Base-by-base conservation (phyloP, 306 rosid species). In the Abrus pulchellus region DNA sequence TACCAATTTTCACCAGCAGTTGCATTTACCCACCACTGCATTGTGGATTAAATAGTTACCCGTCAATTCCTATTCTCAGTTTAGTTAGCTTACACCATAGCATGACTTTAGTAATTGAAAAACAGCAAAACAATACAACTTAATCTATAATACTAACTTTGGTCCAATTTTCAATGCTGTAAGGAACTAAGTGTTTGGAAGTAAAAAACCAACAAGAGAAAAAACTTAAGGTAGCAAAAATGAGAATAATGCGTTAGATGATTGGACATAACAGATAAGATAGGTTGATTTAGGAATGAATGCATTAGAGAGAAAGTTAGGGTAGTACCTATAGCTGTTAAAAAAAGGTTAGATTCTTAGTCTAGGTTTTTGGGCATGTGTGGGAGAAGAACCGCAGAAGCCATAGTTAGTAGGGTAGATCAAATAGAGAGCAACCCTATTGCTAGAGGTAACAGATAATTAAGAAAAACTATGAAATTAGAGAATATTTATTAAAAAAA, bases 11-110 rank as follows among this genome's bases (percentile, higher is more conserved):
- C 80, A 57, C 27, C 59, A 77, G 79, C 36, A 82, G 81, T 73
- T 53, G 79, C 75, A 52, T 79, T 75, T 72, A 33, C 74, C 67
- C 44, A 66, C 38, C 72, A 77, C 77, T 80, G 83, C 81, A 59
- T 65, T 52, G 59, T 36, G 64, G 11, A 32, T 79, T 78, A 83
- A 83, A 68, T 34, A 60, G 83, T 30, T 8, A 78, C 52, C 32
- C 32, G 20, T 65, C 63, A 65, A 72, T 64, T 55, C 71, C 62
- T 13, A 53, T 45, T 61, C 43, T 30, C 56, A 34, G 29, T 34
- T 60, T 49, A 50, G 59, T 60, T 75, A 81, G 41, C 41, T 30
- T 45, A 68, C 9, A 33, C 53, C 45, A 82, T 61, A 75, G 56
- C 29, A 49, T 11, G 1, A 11, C 63, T 43, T 49, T 56, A n/a